A percentile compares a stretch with the other conserved stretches of the same genome.
phyloP scores from a whole-genome alignment of 2,329 filamentous ascomycete genomes.

The Escovopsis sp. region DNA sequence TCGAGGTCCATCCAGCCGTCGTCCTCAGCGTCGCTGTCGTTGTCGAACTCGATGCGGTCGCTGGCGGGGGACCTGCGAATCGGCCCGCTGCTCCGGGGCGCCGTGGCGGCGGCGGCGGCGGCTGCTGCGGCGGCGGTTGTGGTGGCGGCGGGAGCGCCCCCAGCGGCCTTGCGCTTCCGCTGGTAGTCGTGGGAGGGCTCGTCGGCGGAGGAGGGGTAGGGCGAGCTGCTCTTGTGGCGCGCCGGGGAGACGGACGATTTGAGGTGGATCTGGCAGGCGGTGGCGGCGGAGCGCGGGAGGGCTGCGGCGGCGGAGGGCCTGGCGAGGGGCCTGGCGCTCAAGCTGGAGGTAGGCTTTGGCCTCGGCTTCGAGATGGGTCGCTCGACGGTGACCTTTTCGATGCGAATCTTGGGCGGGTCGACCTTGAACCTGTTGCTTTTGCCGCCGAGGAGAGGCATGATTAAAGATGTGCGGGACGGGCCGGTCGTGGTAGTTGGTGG shows the following conservation, averaged over 20 bases:
- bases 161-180: constrained; percentile 35
- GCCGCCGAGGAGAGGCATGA: constrained; percentile 26
- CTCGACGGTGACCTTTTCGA: constrained; percentile 36
- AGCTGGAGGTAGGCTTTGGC: constrained; percentile 17
- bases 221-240: constrained; percentile 27
- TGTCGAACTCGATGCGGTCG: constrained; percentile 35
- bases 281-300: constrained; percentile 16
- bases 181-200: constrained; percentile 28
- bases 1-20: constrained; percentile 37
- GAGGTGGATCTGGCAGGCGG: constrained; percentile 27
- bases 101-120: constrained; percentile 9
- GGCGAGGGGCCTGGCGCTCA: constrained; percentile 10
- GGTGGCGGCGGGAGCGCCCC: constrained; percentile 10
- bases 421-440: constrained; percentile 36
- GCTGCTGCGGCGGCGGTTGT: constrained; percentile 8
- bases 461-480: constrained; percentile 1
- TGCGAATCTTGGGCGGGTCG: constrained; percentile 34
- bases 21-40: constrained; percentile 35
- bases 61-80: constrained; percentile 30
- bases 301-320: constrained; percentile 13
- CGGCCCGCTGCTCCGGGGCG: constrained; percentile 14
- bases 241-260: constrained; percentile 10
- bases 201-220: constrained; percentile 26
- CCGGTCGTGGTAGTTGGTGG: too few relatives aligned
- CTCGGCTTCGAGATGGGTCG: constrained; percentile 21